Evolutionary conservation across 73 alveolate species (phyloP), one percentile per base, ranked within the genome.

Genomic region (Blepharisma japonicum): DNA sequence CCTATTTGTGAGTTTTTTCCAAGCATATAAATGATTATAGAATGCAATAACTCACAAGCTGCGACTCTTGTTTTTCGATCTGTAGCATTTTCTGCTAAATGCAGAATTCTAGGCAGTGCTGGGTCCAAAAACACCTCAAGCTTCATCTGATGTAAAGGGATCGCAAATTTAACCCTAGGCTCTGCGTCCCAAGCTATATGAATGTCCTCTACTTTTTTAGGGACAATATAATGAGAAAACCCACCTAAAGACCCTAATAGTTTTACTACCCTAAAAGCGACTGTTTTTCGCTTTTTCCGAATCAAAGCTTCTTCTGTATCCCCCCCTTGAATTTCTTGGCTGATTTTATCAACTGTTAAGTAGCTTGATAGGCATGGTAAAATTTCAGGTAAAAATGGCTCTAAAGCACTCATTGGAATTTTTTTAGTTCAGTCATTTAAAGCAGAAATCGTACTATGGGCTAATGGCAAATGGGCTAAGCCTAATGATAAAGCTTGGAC

Each of bases 171-270:
- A 1, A 94, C 82, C 85, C 94, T 91, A 42, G 86, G 77, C 68
- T 96, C 92, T 66, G 89, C 88, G 72, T 94, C 97, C 88, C 93
- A 93, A 23, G 81, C 71, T 7, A 80, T 82, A 71, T 94, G 66
- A 81, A 93, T 55, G 86, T 79, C 67, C 38, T n/a, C 23, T 85
- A 78, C 79, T 67, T 90, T 68, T 79, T 90, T 79, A 77, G 87
- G 53, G 83, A 94, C 86, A 32, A 94, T 87, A 42, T 86, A 66
- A 68, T 94, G 98, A 23, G 94, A 87, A 72, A 83, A 50, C 0
- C 98, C 97, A 32, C 98, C 98, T n/a, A 94, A 81, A 55, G 91
- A 81, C 2, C 98, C 98, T 4, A 94, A 81, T 20, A 94, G 74
- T 50, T 93, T 97, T 3, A 94, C 71, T 53, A 90, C 86, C 68